Evolutionary conservation across 257 asterid genomes (phyloP).

Genomic region (Agastache rugosa): DNA sequence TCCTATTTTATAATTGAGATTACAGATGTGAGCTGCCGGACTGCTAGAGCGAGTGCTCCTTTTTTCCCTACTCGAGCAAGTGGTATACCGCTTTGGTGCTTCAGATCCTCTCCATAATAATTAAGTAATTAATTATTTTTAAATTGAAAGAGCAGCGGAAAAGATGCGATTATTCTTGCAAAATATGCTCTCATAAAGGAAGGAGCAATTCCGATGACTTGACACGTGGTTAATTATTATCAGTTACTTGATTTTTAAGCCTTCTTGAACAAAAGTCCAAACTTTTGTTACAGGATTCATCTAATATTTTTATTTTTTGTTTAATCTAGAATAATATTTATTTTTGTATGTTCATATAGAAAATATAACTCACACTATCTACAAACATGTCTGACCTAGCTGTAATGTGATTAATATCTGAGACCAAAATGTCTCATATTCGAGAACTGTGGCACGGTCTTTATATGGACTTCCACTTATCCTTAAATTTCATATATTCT

Average conservation of each 20-base stretch:
- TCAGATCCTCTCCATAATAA: background rate
- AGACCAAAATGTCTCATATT: too few species aligned
- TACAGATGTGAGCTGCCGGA: background rate
- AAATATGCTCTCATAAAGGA: background rate
- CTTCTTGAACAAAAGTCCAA: background rate
- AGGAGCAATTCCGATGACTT: background rate
- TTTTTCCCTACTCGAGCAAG: background rate
- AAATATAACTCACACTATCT: too few species aligned
- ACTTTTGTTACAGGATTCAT: background rate
- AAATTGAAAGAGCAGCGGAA: background rate
- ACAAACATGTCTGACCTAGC: too few species aligned
- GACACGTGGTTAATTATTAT: background rate
- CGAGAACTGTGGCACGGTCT: too few species aligned
- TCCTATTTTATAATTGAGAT: background rate
- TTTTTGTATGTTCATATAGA: too few species aligned
- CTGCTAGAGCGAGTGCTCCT: background rate
- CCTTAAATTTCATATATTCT: too few species aligned
- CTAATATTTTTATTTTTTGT: too few species aligned
- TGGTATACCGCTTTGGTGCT: background rate
- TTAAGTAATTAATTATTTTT: background rate
- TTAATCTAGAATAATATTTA: background rate
- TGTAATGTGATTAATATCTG: too few species aligned
- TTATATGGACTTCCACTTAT: too few species aligned
- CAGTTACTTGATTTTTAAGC: background rate
- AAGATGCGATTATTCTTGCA: background rate